Evolutionary conservation across 805 yeast species (phyloP).

Genomic region (Kazachstania africana): DNA sequence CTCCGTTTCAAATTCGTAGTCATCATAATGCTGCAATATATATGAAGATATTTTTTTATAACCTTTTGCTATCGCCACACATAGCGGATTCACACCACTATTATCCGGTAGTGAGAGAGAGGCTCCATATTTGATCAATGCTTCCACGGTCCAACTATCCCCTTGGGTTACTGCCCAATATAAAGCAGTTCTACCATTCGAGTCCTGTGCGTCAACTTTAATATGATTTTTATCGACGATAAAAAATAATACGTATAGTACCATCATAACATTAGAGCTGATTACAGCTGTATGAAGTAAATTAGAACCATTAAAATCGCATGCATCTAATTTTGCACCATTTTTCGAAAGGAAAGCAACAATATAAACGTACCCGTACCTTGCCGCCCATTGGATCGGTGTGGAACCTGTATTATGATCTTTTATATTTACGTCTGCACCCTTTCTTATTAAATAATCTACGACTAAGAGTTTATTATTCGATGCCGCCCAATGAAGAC

Average conservation of each 20-base stretch:
- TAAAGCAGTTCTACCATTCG: slow-evolving; percentile 59
- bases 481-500: slow-evolving; percentile 86
- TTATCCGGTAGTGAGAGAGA: slow-evolving; percentile 46
- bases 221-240: slow-evolving; percentile 23
- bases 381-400: slow-evolving; percentile 84
- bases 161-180: slow-evolving; percentile 96
- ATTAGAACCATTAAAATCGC: slow-evolving; percentile 65
- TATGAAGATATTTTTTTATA: slow-evolving; percentile 42
- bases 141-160: slow-evolving; percentile 61
- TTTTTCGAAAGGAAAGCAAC: slow-evolving; percentile 53
- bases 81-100: slow-evolving; percentile 62
- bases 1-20: no score
- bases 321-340: slow-evolving; percentile 48
- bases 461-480: slow-evolving; percentile 58
- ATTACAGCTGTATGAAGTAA: slow-evolving; percentile 77
- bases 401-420: slow-evolving; percentile 28
- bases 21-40: no score
- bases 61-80: slow-evolving; percentile 75
- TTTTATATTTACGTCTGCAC: slow-evolving; percentile 47
- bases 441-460: slow-evolving; percentile 45
- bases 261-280: slow-evolving; percentile 78
- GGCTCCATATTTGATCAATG: slow-evolving; percentile 60
- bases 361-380: slow-evolving; percentile 72
- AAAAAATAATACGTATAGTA: slow-evolving; percentile 48
- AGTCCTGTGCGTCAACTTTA: slow-evolving; percentile 55